These are phyloP conservation scores for Jamesozyma spencerorum DNA, from an alignment of 805 yeast genomes.

Conservation along the genomic window DNA sequence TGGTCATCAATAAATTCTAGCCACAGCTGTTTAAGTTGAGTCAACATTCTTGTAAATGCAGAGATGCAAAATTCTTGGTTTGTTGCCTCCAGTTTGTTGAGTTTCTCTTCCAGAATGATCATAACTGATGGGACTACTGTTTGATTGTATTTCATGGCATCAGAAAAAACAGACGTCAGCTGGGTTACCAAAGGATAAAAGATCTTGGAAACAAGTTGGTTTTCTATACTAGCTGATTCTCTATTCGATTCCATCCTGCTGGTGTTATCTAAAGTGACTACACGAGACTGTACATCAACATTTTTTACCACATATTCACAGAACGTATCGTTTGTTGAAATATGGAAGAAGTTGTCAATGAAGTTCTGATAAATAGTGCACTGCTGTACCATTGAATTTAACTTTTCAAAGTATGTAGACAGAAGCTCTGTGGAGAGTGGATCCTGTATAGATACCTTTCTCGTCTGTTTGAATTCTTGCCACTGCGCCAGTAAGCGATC, in stretches of 20 bases:
- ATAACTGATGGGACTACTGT: constrained; percentile 37
- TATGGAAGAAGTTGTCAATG: constrained; percentile 36
- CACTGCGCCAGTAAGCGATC: constrained; percentile 12
- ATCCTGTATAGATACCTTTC: constrained; percentile 6
- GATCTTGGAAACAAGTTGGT: constrained; percentile 37
- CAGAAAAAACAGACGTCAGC: constrained; percentile 23
- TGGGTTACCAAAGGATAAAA: constrained; percentile 32
- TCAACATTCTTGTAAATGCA: constrained; percentile 42
- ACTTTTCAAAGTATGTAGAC: constrained; percentile 7
- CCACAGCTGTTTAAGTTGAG: constrained; percentile 50
- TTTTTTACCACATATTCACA: constrained; percentile 33
- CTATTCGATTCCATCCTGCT: constrained; percentile 38
- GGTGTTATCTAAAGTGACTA: constrained; percentile 26
- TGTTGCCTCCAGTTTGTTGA: constrained; percentile 34
- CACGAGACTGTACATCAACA: constrained; percentile 17
- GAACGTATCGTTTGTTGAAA: constrained; percentile 36
- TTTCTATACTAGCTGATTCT: constrained; percentile 39
- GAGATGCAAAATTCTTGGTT: constrained; percentile 57
- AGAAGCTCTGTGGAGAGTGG: constrained; percentile 7
- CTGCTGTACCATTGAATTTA: constrained; percentile 19
- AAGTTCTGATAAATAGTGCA: constrained; percentile 42
- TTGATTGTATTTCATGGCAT: constrained; percentile 32
- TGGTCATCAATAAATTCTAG: constrained; percentile 48
- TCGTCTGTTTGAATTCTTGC: constrained; percentile 11
- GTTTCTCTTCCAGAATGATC: constrained; percentile 34